Base-by-base conservation (phyloP, 345 rosid genomes). In the Euphorbia pulcherrima region DNA sequence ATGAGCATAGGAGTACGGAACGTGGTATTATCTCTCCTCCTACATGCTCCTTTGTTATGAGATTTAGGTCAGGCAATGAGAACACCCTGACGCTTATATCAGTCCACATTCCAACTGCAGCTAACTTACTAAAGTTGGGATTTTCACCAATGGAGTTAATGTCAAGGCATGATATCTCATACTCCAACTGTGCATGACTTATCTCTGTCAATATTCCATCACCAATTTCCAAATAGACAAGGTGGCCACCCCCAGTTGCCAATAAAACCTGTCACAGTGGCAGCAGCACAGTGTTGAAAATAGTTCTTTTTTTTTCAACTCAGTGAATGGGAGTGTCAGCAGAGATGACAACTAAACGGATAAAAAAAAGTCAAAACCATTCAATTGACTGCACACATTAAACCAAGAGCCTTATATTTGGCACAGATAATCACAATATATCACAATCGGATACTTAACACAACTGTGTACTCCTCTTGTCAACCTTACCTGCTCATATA, bases 41-140 rank as follows among this genome's bases (percentile, higher is more conserved):
- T 80, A 93, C 67, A 70, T 82, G 81, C 81, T 89, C 95, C 80
- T 87, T 89, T 26, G 92, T 88, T 29, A 93, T 79, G 50, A 89
- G 88, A 82, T 83, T 91, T 81, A 93, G 81, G 68, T 86, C 88
- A 7, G 96, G 97, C 52, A 89, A 87, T 29, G 87, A 86, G 70
- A 90, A 88, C 65, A 89, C 83, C 75, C 85, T 84, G 72, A 93
- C 95, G 80, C 91, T 88, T 72, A 87, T 87, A 72, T 90, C 94
- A 8, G 96, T 93, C 98, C 98, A 93, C 98, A 90, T 93, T 70
- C 98, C 98, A 65, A 90, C 97, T n/a, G 85, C 92, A 76, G 96
- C 98, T 73, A 90, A 80, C 72, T 90, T 92, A 73, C 98, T 92
- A 73, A 68, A 76, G 76, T 78, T 87, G 52, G 86, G 79, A 67